Evolutionary conservation across 73 alveolate species (phyloP).

Genomic region (Blepharisma stoltei): DNA sequence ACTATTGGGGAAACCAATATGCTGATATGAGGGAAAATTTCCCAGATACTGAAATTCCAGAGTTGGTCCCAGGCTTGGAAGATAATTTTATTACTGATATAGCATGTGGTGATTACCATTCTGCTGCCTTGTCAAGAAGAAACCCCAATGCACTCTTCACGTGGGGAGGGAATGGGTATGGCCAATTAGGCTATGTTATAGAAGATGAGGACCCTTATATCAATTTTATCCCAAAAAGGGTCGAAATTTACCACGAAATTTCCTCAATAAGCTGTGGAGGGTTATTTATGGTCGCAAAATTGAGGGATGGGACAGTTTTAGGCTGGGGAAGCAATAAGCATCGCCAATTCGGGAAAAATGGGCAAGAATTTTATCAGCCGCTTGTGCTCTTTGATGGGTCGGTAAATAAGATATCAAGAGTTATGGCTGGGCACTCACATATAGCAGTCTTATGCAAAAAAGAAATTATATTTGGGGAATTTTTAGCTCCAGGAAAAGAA

Average conservation of each 20-base stretch:
- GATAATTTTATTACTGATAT: constrained; percentile 9
- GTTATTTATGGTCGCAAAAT: not conserved
- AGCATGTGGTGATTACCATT: constrained; percentile 25
- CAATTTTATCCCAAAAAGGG: not conserved
- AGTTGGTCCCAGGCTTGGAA: not conserved
- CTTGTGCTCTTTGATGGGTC: no score
- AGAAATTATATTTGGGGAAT: no score
- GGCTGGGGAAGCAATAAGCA: constrained; percentile 26
- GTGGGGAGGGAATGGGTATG: constrained; percentile 28
- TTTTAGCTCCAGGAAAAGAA: no score
- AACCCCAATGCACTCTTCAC: constrained; percentile 12
- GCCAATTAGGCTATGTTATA: not conserved
- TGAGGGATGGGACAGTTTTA: not conserved
- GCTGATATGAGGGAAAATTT: not conserved
- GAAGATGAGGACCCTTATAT: not conserved
- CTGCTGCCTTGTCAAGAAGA: not conserved
- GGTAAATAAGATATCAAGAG: no score
- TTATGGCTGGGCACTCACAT: no score
- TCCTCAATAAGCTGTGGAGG: constrained; percentile 10
- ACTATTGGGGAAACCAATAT: constrained; percentile 11
- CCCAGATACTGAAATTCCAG: not conserved
- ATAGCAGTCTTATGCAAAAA: no score
- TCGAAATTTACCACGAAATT: not conserved
- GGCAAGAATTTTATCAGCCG: no score
- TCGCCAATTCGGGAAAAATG: not conserved